phyloP scores from a whole-genome alignment of 208 protist genomes.

The Trypanosoma congolense region DNA sequence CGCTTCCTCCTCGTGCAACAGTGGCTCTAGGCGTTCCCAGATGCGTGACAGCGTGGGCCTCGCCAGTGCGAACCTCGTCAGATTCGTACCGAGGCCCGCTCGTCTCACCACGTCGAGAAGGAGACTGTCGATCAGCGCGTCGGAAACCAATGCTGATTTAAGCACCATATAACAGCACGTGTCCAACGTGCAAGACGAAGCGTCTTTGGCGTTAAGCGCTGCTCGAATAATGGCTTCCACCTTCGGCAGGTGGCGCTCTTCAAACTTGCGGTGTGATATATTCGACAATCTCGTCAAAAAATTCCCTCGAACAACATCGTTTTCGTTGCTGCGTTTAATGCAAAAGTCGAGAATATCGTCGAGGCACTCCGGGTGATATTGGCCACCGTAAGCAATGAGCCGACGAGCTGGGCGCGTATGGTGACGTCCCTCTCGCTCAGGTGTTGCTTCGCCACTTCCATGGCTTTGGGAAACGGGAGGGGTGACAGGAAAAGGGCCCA shows the following conservation, averaged over 20 bases:
- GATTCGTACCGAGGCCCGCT: background rate
- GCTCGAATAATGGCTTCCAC: constrained; percentile 4
- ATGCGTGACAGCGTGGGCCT: background rate
- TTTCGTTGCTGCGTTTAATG: constrained; percentile 4
- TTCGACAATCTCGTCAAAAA: constrained; percentile 3
- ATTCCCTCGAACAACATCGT: constrained; percentile 11
- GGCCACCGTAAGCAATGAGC: constrained; percentile 6
- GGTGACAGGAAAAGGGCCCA: constrained; percentile 5
- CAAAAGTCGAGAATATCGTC: constrained; percentile 23
- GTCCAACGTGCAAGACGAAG: background rate
- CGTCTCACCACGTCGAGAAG: background rate
- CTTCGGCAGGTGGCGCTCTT: constrained; percentile 13
- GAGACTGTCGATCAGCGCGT: constrained; percentile 1
- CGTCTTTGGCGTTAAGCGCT: constrained; percentile 9
- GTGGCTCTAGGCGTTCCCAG: constrained; percentile 10
- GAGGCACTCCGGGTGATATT: constrained; percentile 8
- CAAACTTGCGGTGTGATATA: constrained; percentile 6
- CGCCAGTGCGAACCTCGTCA: background rate
- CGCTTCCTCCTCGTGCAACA: background rate
- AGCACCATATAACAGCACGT: background rate
- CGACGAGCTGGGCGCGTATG: constrained; percentile 3
- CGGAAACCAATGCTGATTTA: background rate
- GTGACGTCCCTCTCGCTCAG: background rate
- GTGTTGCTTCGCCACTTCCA: constrained; percentile 5
- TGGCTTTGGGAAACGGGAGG: constrained; percentile 7